phyloP scores from a whole-genome alignment of 1,284 basidiomycete species.

The Ustilago curta region DNA sequence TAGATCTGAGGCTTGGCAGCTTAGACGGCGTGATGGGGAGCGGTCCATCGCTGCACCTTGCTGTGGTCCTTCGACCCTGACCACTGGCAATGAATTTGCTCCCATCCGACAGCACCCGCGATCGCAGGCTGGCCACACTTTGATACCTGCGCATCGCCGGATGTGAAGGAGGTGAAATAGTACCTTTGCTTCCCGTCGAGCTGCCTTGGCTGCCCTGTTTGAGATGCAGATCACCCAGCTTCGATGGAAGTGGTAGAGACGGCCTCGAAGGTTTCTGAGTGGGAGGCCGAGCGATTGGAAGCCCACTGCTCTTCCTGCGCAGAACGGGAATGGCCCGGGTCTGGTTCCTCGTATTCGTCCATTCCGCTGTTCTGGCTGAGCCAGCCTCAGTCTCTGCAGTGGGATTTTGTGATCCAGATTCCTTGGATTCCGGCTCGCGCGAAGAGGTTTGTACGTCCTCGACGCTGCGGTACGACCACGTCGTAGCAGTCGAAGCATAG shows the following conservation, averaged over 20 bases:
- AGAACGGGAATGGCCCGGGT: conserved; percentile 6
- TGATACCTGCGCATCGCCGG: conserved; percentile 17
- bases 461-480: conserved; percentile 29
- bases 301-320: conserved; percentile 33
- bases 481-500: conserved; percentile 35
- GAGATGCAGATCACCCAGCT: neutral
- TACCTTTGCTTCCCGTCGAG: neutral
- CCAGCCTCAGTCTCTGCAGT: neutral
- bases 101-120: neutral
- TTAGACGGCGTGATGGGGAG: conserved; percentile 25
- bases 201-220: neutral
- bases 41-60: conserved; percentile 15
- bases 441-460: conserved; percentile 1
- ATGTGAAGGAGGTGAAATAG: neutral
- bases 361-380: neutral
- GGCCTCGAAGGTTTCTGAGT: conserved; percentile 8
- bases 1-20: conserved; percentile 26
- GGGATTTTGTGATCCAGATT: neutral
- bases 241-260: conserved; percentile 15
- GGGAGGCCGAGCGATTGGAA: conserved; percentile 17
- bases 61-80: neutral
- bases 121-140: conserved; percentile 19
- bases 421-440: neutral
- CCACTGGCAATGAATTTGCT: neutral
- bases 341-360: neutral